Conservation (phyloP, 2,329 filamentous ascomycete genomes). For the Alternaria sp. region DNA sequence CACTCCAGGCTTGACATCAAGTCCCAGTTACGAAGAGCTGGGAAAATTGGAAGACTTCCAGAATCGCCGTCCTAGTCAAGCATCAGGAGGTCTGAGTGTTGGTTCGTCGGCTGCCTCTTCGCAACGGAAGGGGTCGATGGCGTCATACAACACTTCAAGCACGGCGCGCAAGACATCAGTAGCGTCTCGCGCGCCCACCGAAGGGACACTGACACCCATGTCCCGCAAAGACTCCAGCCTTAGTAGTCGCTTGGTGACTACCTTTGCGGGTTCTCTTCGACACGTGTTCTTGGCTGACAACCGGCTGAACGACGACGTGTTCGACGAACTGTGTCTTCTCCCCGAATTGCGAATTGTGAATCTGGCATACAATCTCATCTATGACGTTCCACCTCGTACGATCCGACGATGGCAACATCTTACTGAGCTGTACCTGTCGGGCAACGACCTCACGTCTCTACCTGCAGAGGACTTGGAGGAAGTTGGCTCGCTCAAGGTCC, state of each 20-base stretch:
- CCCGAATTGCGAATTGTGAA: constrained; percentile 88
- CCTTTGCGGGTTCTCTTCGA: constrained; percentile 84
- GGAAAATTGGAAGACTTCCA: constrained; percentile 68
- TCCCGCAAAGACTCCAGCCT: constrained; percentile 87
- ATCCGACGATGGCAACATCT: constrained; percentile 90
- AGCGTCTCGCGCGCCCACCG: constrained; percentile 70
- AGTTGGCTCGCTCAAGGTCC: constrained; percentile 80
- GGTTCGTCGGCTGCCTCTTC: constrained; percentile 72
- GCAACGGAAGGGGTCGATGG: constrained; percentile 80
- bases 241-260: constrained; percentile 78
- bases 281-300: constrained; percentile 93
- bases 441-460: constrained; percentile 89
- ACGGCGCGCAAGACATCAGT: constrained; percentile 76
- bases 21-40: constrained; percentile 80
- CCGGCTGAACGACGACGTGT: constrained; percentile 90
- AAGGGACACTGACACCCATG: constrained; percentile 64
- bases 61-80: constrained; percentile 80
- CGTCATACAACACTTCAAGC: constrained; percentile 69
- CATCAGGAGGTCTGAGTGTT: constrained; percentile 74
- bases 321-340: constrained; percentile 85
- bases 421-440: constrained; percentile 90
- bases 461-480: constrained; percentile 95
- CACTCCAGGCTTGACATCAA: constrained; percentile 54
- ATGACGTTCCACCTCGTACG: constrained; percentile 87
- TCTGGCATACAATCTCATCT: constrained; percentile 91